These are phyloP conservation scores for Aphanocladium album DNA, from an alignment of 2,329 filamentous ascomycete species.

Conservation along the genomic window DNA sequence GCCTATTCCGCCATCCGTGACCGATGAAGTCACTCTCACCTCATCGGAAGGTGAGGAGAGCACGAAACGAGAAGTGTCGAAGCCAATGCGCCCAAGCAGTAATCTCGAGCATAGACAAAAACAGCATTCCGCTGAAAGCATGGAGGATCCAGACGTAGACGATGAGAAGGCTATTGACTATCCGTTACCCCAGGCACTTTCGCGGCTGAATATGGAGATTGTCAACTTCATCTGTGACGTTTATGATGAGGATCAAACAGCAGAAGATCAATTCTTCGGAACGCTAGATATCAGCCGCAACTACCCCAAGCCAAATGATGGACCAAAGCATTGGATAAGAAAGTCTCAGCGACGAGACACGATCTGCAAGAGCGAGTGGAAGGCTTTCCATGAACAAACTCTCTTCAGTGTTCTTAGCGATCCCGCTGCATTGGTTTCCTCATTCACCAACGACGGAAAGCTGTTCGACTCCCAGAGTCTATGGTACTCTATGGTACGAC, in stretches of 20 bases:
- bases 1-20: slow-evolving; percentile 20
- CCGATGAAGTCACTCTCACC: slow-evolving; percentile 17
- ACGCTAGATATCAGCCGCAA: slow-evolving; percentile 20
- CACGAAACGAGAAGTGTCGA: slow-evolving; percentile 2
- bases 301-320: slow-evolving; percentile 11
- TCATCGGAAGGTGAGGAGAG: slow-evolving; percentile 17
- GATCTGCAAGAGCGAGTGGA: slow-evolving; percentile 43
- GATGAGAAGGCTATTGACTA: slow-evolving; percentile 25
- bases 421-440: slow-evolving; percentile 48
- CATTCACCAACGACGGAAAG: slow-evolving; percentile 50
- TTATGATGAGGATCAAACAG: slow-evolving; percentile 51
- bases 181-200: slow-evolving; percentile 53
- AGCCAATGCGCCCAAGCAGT: background rate
- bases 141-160: slow-evolving; percentile 16
- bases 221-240: slow-evolving; percentile 58
- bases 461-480: slow-evolving; percentile 56
- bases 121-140: background rate
- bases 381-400: slow-evolving; percentile 57
- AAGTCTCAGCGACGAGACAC: background rate
- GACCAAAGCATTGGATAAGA: slow-evolving; percentile 8
- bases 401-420: slow-evolving; percentile 60
- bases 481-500: slow-evolving; percentile 58
- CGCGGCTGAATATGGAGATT: slow-evolving; percentile 47
- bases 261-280: slow-evolving; percentile 44
- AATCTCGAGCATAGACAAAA: background rate